A percentile compares a stretch with the other conserved stretches of the same genome.
These are phyloP conservation scores for Pseudocercospora macadamiae DNA, from an alignment of 2,329 filamentous ascomycete species.

Conservation along the genomic window DNA sequence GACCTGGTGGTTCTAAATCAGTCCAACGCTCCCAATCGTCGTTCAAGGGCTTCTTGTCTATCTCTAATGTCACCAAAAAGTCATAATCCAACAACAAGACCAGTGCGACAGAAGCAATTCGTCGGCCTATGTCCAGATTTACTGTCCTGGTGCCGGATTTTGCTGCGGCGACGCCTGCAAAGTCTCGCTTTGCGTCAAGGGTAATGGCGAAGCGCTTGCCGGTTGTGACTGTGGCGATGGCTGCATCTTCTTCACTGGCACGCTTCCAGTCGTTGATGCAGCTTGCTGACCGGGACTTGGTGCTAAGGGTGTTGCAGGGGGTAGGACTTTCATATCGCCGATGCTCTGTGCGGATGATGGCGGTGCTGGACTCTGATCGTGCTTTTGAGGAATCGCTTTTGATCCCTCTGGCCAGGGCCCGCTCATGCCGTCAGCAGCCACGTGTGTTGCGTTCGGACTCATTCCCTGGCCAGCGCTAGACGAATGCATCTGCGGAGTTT, in stretches of 20 bases:
- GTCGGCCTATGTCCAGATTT: no score
- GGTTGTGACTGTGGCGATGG: background rate
- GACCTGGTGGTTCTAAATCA: no score
- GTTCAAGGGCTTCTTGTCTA: no score
- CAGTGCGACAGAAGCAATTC: no score
- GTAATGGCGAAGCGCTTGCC: background rate
- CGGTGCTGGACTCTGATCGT: slow-evolving; percentile 32
- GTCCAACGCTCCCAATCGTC: no score
- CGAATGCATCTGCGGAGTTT: slow-evolving; percentile 26
- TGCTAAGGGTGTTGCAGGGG: slow-evolving; percentile 30
- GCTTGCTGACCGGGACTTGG: slow-evolving; percentile 32
- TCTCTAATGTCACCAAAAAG: no score
- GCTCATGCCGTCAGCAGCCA: slow-evolving; percentile 39
- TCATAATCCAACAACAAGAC: no score
- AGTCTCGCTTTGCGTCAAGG: background rate
- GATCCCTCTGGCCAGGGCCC: slow-evolving; percentile 38
- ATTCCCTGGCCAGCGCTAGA: slow-evolving; percentile 12
- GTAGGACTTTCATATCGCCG: slow-evolving; percentile 29
- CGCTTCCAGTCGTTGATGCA: slow-evolving; percentile 28
- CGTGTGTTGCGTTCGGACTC: slow-evolving; percentile 23
- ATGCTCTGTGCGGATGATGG: slow-evolving; percentile 22
- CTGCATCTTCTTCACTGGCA: slow-evolving; percentile 37
- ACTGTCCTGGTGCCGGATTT: background rate
- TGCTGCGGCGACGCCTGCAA: background rate
- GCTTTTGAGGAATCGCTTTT: slow-evolving; percentile 37